These are phyloP conservation scores for Metschnikowia reukaufii DNA, from an alignment of 805 yeast species.

Conservation along the genomic window DNA sequence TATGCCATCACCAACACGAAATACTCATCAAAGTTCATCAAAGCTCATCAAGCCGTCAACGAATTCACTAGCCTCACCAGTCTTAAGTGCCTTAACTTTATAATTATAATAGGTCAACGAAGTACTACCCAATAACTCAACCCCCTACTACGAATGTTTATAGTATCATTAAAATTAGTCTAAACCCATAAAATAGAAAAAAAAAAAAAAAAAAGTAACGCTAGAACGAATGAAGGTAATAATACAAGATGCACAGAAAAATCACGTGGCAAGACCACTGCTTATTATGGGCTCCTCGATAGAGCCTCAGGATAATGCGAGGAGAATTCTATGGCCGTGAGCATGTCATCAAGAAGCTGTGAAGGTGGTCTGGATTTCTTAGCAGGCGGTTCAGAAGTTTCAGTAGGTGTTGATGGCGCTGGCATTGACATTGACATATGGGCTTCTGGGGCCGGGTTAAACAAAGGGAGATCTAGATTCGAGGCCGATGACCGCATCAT, in stretches of 20 bases:
- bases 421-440: neutral
- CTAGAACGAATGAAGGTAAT: too few species aligned
- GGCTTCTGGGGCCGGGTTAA: slow-evolving; percentile 6
- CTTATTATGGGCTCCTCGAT: neutral
- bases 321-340: slow-evolving; percentile 26
- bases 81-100: too few species aligned
- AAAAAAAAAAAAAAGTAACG: slow-evolving; percentile 1
- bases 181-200: neutral
- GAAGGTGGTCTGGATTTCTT: slow-evolving; percentile 48
- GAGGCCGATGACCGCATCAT: slow-evolving; percentile 24
- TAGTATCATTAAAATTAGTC: neutral
- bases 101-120: too few species aligned
- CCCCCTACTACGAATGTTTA: too few species aligned
- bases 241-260: neutral
- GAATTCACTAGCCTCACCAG: too few species aligned
- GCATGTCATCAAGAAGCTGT: slow-evolving; percentile 45
- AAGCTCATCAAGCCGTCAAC: too few species aligned
- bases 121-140: too few species aligned
- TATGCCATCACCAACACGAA: too few species aligned
- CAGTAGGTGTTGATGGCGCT: neutral
- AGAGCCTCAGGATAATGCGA: slow-evolving; percentile 7
- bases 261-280: neutral
- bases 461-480: slow-evolving; percentile 16
- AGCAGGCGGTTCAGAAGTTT: neutral
- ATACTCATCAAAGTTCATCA: too few species aligned